These are phyloP conservation scores for Dactylis glomerata DNA, from an alignment of 176 grass and related monocot genomes.

Conservation along the genomic window DNA sequence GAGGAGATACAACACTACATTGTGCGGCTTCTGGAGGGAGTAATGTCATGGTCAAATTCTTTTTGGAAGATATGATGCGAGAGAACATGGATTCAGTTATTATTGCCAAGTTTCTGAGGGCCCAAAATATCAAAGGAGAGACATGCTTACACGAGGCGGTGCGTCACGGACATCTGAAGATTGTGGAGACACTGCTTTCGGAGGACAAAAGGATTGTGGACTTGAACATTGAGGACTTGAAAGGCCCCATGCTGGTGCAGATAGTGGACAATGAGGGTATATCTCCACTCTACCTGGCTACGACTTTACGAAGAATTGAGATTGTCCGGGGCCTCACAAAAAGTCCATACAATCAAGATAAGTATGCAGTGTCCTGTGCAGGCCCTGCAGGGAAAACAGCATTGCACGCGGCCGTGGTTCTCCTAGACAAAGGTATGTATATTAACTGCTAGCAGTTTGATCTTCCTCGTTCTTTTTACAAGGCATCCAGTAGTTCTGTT, in stretches of 20 bases:
- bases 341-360: no score
- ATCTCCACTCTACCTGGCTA: not conserved
- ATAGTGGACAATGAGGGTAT: not conserved
- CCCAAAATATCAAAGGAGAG: not conserved
- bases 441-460: not conserved
- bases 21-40: not conserved
- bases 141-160: not conserved
- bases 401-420: not conserved
- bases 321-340: not conserved
- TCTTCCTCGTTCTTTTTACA: not conserved
- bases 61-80: not conserved
- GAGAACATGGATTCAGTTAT: no score
- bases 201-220: not conserved
- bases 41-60: no score
- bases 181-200: not conserved
- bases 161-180: rapidly evolving
- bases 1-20: not conserved
- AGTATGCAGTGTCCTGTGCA: not conserved
- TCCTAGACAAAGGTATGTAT: not conserved
- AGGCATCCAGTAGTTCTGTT: not conserved
- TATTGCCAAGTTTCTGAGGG: not conserved
- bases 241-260: not conserved
- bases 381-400: not conserved
- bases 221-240: not conserved
- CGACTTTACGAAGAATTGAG: not conserved